phyloP scores from a whole-genome alignment of 225 moss, liverwort and hornwort species.

The Takakia lepidozioides region DNA sequence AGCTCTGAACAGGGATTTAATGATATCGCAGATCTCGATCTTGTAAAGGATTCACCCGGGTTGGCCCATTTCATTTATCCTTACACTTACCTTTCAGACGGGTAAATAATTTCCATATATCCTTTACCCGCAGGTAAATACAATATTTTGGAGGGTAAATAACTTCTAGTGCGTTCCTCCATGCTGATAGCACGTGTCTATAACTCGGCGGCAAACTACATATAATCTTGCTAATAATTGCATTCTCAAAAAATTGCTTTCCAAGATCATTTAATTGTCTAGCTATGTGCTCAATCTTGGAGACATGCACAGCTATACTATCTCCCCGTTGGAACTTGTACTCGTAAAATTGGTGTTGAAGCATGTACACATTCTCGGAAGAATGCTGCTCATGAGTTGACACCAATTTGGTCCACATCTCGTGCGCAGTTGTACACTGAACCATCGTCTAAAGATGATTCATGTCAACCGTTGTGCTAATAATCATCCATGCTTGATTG shows the following conservation, averaged over 20 bases:
- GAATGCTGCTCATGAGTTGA: not conserved
- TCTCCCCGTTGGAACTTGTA: not conserved
- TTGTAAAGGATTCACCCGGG: no score
- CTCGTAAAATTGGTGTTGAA: not conserved
- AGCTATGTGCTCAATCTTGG: not conserved
- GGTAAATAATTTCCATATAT: no score
- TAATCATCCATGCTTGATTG: not conserved
- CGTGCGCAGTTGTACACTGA: not conserved
- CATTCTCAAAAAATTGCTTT: not conserved
- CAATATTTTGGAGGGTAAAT: no score
- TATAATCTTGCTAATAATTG: not conserved
- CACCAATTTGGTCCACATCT: not conserved
- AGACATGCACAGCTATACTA: not conserved
- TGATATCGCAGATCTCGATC: no score
- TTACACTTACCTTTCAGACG: no score
- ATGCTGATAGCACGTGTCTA: no score
- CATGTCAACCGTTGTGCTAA: slow-evolving; percentile 1
- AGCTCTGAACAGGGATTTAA: no score
- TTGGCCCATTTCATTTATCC: no score
- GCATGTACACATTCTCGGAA: no score
- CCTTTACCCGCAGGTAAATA: no score
- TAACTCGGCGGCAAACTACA: no score
- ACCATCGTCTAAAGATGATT: not conserved
- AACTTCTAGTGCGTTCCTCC: no score
- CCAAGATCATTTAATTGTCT: not conserved